Conservation (phyloP, 345 rosid genomes). For the Salix viminalis region DNA sequence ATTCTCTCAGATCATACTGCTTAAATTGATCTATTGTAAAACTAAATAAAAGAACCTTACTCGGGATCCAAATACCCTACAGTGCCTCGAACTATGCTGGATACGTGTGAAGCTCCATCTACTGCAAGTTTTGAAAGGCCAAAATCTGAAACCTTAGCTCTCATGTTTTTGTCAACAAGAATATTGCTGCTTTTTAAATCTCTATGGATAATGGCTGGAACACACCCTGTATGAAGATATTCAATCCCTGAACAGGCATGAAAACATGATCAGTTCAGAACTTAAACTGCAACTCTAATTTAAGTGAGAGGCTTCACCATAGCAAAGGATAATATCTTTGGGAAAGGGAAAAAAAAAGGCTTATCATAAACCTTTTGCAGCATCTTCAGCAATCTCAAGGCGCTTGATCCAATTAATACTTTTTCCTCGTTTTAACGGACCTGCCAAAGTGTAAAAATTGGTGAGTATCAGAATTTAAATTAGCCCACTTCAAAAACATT, state of each 20-base stretch:
- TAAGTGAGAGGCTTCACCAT: background rate
- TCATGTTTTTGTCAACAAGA: constrained; percentile 77
- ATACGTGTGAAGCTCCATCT: constrained; percentile 92
- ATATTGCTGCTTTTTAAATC: constrained; percentile 96
- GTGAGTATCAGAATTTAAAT: constrained; percentile 9
- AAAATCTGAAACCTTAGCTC: constrained; percentile 95
- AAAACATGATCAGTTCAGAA: constrained; percentile 6
- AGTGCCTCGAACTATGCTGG: constrained; percentile 97
- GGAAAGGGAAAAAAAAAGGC: background rate
- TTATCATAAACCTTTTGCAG: constrained; percentile 66
- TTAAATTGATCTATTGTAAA: constrained; percentile 6
- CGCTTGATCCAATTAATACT: constrained; percentile 86
- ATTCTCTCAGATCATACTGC: background rate
- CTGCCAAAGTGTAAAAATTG: constrained; percentile 23
- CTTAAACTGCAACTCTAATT: background rate
- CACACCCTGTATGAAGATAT: constrained; percentile 96
- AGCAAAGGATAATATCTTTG: background rate
- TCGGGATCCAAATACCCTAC: constrained; percentile 99
- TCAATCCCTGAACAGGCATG: constrained; percentile 63
- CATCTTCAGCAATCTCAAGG: constrained; percentile 94
- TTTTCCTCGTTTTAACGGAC: constrained; percentile 52
- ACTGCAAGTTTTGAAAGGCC: constrained; percentile 86
- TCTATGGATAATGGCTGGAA: constrained; percentile 90
- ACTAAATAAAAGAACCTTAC: constrained; percentile 43
- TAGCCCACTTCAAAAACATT: background rate